Evolutionary conservation across 2,329 filamentous ascomycete species (phyloP), one percentile per base, ranked within the genome.

Genomic region (Diatrype stigma): DNA sequence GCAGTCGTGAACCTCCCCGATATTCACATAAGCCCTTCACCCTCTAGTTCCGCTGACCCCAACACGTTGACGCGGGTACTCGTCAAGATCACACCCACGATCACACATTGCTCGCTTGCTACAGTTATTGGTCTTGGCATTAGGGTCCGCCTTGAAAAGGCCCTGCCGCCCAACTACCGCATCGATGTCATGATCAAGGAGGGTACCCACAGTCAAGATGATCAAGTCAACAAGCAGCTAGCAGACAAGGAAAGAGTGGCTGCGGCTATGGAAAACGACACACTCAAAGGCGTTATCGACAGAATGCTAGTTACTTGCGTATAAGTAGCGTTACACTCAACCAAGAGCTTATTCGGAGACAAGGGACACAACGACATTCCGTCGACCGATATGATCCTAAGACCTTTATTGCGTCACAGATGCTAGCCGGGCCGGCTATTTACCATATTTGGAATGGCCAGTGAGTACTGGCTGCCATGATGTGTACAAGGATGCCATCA

Each of bases 1-100:
- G 91, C 92, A 32, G 94, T 99, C 48, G 91, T 99, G 60, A 96
- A 95, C 60, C 84, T 99, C n/a, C 86, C 89, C 30, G 94, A 99
- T 70, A 96, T 99, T 62, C 79, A 83, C 63, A 90, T 99, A 60
- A 77, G 76, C 42, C 82, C 85, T 46, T 80, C 87, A 6, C 79
- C 86, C n/a, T 80, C 80, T 34, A 74, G 75, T 54, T 75, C 75
- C 34, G 75, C 73, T 26, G 72, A 74, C 50, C 70, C 75, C 16
- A 72, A 76, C 73, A 84, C 65, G 65, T 81, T 80, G 74, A 91
- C 76, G 72, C 86, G 77, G 37, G 90, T 97, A 34, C 80, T 86
- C 3, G 90, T 99, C 42, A 83, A 96, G 63, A 87, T 99, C 60
- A 99, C 94, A 11, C 94, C 94, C 10, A 99, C 94, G 23, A 94